Percentiles rank a stretch among this genome's conserved stretches.
Evolutionary conservation across 805 yeast genomes (phyloP).

Genomic region (Candida wancherniae): DNA sequence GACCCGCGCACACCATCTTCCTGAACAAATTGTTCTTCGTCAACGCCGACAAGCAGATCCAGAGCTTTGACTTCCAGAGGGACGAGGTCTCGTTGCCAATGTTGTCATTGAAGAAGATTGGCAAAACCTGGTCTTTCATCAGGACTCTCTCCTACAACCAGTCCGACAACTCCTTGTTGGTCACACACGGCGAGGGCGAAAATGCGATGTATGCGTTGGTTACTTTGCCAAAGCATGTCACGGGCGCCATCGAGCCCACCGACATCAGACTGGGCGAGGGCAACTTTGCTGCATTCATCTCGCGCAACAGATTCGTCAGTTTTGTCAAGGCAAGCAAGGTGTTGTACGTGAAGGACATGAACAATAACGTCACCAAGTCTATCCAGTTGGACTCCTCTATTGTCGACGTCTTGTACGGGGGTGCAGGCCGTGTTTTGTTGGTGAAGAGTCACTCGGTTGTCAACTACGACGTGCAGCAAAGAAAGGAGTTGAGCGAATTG

Average conservation of each 20-base stretch:
- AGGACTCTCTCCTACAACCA: conserved; percentile 87
- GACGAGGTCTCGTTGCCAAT: conserved; percentile 70
- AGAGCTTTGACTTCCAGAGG: conserved; percentile 63
- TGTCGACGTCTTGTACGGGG: conserved; percentile 69
- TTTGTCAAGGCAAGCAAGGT: conserved; percentile 58
- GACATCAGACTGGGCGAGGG: conserved; percentile 76
- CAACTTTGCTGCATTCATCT: conserved; percentile 81
- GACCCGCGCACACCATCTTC: conserved; percentile 79
- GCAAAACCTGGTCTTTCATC: conserved; percentile 81
- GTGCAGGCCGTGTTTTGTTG: conserved; percentile 78
- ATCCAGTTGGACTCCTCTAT: conserved; percentile 66
- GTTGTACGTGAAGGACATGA: conserved; percentile 80
- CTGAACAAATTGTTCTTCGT: conserved; percentile 74
- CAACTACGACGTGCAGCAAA: conserved; percentile 89
- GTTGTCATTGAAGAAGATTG: conserved; percentile 77
- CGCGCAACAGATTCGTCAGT: conserved; percentile 90
- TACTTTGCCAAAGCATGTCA: conserved; percentile 74
- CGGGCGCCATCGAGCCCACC: conserved; percentile 94
- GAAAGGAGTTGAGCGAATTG: conserved; percentile 65
- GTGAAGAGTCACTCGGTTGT: conserved; percentile 69
- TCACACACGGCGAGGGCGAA: conserved; percentile 71
- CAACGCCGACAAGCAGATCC: conserved; percentile 82
- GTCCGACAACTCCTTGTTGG: conserved; percentile 79
- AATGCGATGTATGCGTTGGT: conserved; percentile 68
- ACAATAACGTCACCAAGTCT: conserved; percentile 75